phyloP scores from a whole-genome alignment of 2,329 filamentous ascomycete genomes.

The Claviceps sp. region DNA sequence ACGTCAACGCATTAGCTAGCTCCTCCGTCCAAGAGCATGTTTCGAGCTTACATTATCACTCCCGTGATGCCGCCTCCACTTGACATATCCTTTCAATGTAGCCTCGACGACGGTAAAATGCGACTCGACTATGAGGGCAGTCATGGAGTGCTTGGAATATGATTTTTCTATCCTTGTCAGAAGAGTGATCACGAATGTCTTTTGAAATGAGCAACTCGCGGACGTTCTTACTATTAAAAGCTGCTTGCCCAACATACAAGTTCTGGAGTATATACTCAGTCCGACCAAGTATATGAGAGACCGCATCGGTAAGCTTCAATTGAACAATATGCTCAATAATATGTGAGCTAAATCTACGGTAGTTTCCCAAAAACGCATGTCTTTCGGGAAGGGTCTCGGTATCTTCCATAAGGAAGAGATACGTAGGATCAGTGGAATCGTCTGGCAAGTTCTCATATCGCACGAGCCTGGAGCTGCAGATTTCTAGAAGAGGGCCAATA shows the following conservation, averaged over 20 bases:
- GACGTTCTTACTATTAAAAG: conserved; percentile 46
- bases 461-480: conserved; percentile 71
- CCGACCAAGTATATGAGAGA: conserved; percentile 72
- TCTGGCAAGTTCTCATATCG: conserved; percentile 80
- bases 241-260: conserved; percentile 56
- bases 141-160: conserved; percentile 56
- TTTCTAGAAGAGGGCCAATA: conserved; percentile 65
- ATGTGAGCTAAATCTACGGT: conserved; percentile 76
- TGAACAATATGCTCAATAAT: conserved; percentile 80
- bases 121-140: conserved; percentile 71
- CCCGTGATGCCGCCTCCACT: conserved; percentile 44
- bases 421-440: conserved; percentile 65
- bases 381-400: conserved; percentile 89
- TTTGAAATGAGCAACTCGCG: neutral
- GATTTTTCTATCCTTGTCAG: conserved; percentile 28
- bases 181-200: neutral
- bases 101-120: conserved; percentile 84
- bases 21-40: neutral
- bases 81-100: conserved; percentile 75
- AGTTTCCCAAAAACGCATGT: conserved; percentile 92
- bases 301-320: conserved; percentile 69
- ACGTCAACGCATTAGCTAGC: neutral
- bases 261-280: conserved; percentile 62
- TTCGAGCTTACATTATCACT: conserved; percentile 17
- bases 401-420: conserved; percentile 78